Percentiles rank a stretch among this genome's conserved stretches.
Conservation (phyloP, 2,329 filamentous ascomycete species). For the Aspergillus pseudoglaucus region DNA sequence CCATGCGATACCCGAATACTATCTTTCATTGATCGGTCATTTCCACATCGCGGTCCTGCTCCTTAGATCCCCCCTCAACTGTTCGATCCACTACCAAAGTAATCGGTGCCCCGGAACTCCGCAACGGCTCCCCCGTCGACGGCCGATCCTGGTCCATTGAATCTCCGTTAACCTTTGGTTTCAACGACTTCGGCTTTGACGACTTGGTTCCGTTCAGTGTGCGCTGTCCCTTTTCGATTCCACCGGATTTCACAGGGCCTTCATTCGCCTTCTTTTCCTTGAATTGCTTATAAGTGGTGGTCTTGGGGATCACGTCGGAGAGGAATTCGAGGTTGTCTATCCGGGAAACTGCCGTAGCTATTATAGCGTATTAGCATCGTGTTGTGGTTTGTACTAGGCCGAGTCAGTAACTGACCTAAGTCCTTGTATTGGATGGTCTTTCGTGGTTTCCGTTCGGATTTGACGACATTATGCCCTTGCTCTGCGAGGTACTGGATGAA, state of each 20-base stretch:
- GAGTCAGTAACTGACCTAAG: conserved; percentile 52
- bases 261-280: conserved; percentile 55
- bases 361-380: conserved; percentile 5
- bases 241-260: conserved; percentile 18
- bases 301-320: conserved; percentile 82
- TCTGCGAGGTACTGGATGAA: conserved; percentile 89
- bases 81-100: conserved; percentile 52
- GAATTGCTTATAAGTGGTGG: conserved; percentile 70
- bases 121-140: conserved; percentile 11
- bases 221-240: conserved; percentile 34
- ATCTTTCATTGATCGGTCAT: conserved; percentile 48
- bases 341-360: conserved; percentile 76
- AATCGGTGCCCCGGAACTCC: conserved; percentile 37
- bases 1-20: background rate
- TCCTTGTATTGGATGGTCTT: conserved; percentile 96
- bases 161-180: conserved; percentile 18
- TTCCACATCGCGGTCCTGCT: conserved; percentile 49
- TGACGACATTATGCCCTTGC: conserved; percentile 80
- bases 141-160: conserved; percentile 10
- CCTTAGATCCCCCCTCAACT: conserved; percentile 37
- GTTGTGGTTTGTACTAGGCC: too few relatives aligned
- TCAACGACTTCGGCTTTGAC: conserved; percentile 7
- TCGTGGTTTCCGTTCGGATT: conserved; percentile 83
- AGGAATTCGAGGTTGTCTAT: conserved; percentile 95
- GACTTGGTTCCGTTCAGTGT: conserved; percentile 27